These are phyloP conservation scores for Scalesia atractyloides DNA, from an alignment of 129 eudicot species.

Conservation along the genomic window DNA sequence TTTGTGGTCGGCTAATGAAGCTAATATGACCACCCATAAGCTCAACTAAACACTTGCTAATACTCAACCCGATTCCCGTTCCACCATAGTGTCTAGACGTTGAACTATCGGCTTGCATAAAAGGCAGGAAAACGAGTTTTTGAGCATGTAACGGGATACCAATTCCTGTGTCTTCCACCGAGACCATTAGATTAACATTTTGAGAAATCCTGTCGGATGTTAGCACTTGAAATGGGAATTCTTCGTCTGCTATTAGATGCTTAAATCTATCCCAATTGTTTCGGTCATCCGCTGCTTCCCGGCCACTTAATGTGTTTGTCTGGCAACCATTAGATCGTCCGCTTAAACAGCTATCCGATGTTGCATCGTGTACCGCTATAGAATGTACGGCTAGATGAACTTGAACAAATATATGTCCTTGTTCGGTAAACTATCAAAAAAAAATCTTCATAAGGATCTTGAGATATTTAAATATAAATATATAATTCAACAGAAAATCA, in stretches of 20 bases:
- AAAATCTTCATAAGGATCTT: conserved; percentile 7
- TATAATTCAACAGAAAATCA: background rate
- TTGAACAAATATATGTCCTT: conserved; percentile 81
- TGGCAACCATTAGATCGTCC: conserved; percentile 43
- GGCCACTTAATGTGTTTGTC: conserved; percentile 70
- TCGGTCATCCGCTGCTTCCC: conserved; percentile 65
- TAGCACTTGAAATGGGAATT: conserved; percentile 31
- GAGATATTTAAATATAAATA: background rate
- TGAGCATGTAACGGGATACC: conserved; percentile 82
- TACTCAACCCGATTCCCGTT: conserved; percentile 86
- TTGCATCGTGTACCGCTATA: conserved; percentile 44
- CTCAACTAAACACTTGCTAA: conserved; percentile 82
- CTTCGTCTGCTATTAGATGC: conserved; percentile 54
- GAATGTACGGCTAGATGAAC: conserved; percentile 70
- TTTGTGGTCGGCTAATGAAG: conserved; percentile 65
- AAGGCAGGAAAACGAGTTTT: conserved; percentile 69
- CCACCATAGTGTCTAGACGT: conserved; percentile 87
- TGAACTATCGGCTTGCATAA: conserved; percentile 90
- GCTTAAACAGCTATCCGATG: conserved; percentile 39
- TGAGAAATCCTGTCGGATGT: conserved; percentile 33
- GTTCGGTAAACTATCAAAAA: conserved; percentile 65
- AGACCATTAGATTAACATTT: conserved; percentile 59
- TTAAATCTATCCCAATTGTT: conserved; percentile 63
- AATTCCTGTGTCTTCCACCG: conserved; percentile 85
- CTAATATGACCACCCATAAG: conserved; percentile 77